A percentile compares a stretch with the other conserved stretches of the same genome.
These are phyloP conservation scores for Kwoniella shivajii DNA, from an alignment of 1,284 basidiomycete genomes.

Conservation along the genomic window DNA sequence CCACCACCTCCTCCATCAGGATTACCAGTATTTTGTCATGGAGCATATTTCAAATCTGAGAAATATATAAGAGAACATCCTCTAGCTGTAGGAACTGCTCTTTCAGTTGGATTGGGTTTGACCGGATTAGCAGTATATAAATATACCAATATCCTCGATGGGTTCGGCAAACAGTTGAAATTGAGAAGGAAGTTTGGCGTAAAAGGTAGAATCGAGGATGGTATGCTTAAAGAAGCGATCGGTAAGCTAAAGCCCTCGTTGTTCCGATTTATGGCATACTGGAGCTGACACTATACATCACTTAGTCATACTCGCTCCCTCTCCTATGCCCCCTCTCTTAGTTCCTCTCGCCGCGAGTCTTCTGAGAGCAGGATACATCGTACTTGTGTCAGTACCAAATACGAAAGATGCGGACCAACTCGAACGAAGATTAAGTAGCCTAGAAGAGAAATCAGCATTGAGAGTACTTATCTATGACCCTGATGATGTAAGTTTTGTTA, in stretches of 20 bases:
- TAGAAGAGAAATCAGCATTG: slow-evolving; percentile 45
- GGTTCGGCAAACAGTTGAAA: slow-evolving; percentile 6
- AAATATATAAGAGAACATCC: slow-evolving; percentile 36
- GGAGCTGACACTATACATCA: too few species aligned
- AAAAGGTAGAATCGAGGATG: slow-evolving; percentile 44
- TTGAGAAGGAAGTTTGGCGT: slow-evolving; percentile 28
- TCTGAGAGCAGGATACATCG: slow-evolving; percentile 51
- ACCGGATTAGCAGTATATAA: slow-evolving; percentile 21
- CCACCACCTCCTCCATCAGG: slow-evolving; percentile 25
- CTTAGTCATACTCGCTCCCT: slow-evolving; percentile 50
- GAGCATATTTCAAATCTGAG: slow-evolving; percentile 23
- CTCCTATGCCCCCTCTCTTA: slow-evolving; percentile 45
- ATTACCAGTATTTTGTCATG: slow-evolving; percentile 2
- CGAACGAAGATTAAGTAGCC: slow-evolving; percentile 42
- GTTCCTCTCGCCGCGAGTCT: slow-evolving; percentile 46
- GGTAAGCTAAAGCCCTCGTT: too few species aligned
- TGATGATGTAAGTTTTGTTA: slow-evolving; percentile 40
- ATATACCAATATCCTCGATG: slow-evolving; percentile 10
- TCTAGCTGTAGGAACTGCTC: slow-evolving; percentile 29
- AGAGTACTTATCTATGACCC: slow-evolving; percentile 53
- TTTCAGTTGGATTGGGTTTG: slow-evolving; percentile 42
- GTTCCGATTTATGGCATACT: too few species aligned
- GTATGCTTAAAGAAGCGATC: slow-evolving; percentile 52
- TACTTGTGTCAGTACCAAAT: slow-evolving; percentile 50
- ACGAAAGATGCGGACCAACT: slow-evolving; percentile 50